phyloP scores from a whole-genome alignment of 176 grass and related monocot species.

The Eragrostis curvula region DNA sequence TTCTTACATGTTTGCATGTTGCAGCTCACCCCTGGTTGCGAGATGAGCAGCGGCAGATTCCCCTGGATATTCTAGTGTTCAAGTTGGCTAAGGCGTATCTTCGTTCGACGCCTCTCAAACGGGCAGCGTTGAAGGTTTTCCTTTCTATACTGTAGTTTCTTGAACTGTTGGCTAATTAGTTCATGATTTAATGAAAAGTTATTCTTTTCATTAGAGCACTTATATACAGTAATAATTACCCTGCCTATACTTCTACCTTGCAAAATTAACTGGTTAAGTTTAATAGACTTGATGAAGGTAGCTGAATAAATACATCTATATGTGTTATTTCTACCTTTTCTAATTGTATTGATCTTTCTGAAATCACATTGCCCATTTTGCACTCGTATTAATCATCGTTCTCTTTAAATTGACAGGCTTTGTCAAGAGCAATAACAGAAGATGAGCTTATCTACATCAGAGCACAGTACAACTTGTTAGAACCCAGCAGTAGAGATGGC shows the following conservation, averaged over 20 bases:
- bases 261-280: slow-evolving; percentile 28
- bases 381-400: slow-evolving; percentile 10
- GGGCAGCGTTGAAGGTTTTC: slow-evolving; percentile 92
- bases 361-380: slow-evolving; percentile 12
- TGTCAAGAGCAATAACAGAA: slow-evolving; percentile 92
- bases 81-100: slow-evolving; percentile 87
- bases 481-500: slow-evolving; percentile 80
- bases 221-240: background rate
- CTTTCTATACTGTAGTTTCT: slow-evolving; percentile 36
- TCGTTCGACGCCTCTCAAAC: slow-evolving; percentile 83
- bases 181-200: slow-evolving; percentile 19
- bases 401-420: slow-evolving; percentile 59
- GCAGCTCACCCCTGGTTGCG: slow-evolving; percentile 93
- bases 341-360: background rate
- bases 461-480: slow-evolving; percentile 84
- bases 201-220: slow-evolving; percentile 6
- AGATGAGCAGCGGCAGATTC: slow-evolving; percentile 65
- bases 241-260: slow-evolving; percentile 15
- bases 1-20: slow-evolving; percentile 37
- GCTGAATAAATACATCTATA: background rate
- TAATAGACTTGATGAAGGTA: background rate
- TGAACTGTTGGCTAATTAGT: background rate
- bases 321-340: slow-evolving; percentile 12
- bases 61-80: slow-evolving; percentile 84
- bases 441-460: slow-evolving; percentile 89